Base-by-base conservation (phyloP, 1,284 basidiomycete species). In the Trametes sp. region DNA sequence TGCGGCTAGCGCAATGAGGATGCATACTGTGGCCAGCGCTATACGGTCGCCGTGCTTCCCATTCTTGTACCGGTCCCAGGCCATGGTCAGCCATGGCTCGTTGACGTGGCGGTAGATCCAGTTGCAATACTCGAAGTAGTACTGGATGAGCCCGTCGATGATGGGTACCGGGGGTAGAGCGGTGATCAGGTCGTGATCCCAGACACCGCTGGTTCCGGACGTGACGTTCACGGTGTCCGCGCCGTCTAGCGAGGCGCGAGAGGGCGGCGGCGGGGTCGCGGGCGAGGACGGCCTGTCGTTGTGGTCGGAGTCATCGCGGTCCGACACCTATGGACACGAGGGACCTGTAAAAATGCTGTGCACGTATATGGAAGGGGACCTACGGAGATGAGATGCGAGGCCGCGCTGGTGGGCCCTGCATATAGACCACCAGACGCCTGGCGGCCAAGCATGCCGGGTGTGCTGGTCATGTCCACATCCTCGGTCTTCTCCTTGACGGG, bases 91-190 rank as follows among this genome's bases (percentile, higher is more conserved):
- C 6, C 86, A 77, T 2, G 76, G 60, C 59, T 87, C 82, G 74
- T 92, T 88, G 62, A 93, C 83, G 73, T 91, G 87, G 38, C 89
- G 84, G 74, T 92, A 91, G 58, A 93, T 86, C 92, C 91, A 93
- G 74, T 90, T 92, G 81, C 90, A 92, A 71, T 90, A 90, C 69
- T 90, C 88, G 69, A 93, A 93, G 75, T 93, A 93, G 75, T 87
- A 89, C 54, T 77, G 77, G 70, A 93, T 81, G 54, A 93, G 85
- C 31, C 82, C 84, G 71, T 93, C 92, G 68, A 92, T 87, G 55
- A 86, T 78, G 51, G 87, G 82, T 54, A 87, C 75, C 36, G 83
- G 78, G 1, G 92, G 92, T 2, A 93, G 82, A 62, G 83, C 75
- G 4, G 79, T 77, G 64, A 91, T 81, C n/a, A 93, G 81, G 74